Percentiles rank a stretch among this genome's conserved stretches.
These are phyloP conservation scores for Antarctomyces pellizariae DNA, from an alignment of 495 filamentous ascomycete genomes.

Conservation along the genomic window DNA sequence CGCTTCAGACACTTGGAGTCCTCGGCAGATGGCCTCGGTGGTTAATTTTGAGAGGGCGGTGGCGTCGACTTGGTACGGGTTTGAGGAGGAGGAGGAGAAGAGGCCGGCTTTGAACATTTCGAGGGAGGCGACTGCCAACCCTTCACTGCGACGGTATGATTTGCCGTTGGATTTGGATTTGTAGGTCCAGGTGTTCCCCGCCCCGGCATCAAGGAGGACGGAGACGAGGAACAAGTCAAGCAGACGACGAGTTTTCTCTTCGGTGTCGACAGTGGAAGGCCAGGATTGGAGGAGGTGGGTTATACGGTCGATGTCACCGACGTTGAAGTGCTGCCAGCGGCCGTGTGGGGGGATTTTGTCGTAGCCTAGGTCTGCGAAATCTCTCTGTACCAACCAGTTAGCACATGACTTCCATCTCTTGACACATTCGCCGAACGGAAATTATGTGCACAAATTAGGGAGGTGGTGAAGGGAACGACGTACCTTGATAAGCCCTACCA, in stretches of 20 bases:
- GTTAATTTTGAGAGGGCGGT: slow-evolving; percentile 54
- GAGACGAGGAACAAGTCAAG: slow-evolving; percentile 75
- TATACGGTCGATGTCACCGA: slow-evolving; percentile 56
- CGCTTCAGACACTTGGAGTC: slow-evolving; percentile 56
- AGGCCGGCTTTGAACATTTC: slow-evolving; percentile 95
- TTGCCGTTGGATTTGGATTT: slow-evolving; percentile 77
- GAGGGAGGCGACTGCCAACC: slow-evolving; percentile 80
- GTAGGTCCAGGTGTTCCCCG: slow-evolving; percentile 68
- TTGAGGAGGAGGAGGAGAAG: slow-evolving; percentile 60
- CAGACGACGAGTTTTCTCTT: slow-evolving; percentile 52
- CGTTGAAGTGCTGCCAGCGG: slow-evolving; percentile 75
- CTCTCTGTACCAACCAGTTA: too few species aligned
- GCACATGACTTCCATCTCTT: too few species aligned
- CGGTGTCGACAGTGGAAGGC: slow-evolving; percentile 38
- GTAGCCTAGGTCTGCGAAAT: slow-evolving; percentile 31
- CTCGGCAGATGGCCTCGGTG: slow-evolving; percentile 47
- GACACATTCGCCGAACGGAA: not conserved
- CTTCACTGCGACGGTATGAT: slow-evolving; percentile 68
- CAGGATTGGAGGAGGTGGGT: slow-evolving; percentile 47
- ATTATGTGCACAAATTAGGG: not conserved
- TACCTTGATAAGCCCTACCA: slow-evolving; percentile 94
- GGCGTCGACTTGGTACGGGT: slow-evolving; percentile 79
- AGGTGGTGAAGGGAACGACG: not conserved
- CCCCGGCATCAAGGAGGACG: slow-evolving; percentile 75
- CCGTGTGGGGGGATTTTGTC: slow-evolving; percentile 61